Conservation (phyloP, 2,329 filamentous ascomycete species). For the Cladosporium sp. region DNA sequence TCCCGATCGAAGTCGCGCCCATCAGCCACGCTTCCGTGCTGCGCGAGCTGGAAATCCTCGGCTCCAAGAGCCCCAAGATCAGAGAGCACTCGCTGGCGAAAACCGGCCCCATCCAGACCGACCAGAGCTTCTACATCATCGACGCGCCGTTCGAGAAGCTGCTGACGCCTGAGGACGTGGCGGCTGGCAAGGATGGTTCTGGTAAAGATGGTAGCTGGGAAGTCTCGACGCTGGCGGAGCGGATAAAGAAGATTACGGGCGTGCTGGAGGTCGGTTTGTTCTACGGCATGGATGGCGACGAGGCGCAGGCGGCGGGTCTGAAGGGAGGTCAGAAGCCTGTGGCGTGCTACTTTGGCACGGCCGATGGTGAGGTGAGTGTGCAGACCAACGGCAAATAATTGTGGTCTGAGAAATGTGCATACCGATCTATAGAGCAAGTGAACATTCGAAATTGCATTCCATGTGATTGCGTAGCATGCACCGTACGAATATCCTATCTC, state of each 20-base stretch:
- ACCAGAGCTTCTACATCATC: conserved; percentile 86
- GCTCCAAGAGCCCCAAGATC: conserved; percentile 69
- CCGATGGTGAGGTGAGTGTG: conserved; percentile 55
- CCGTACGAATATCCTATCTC: not conserved
- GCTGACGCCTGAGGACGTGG: conserved; percentile 62
- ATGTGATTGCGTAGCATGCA: not conserved
- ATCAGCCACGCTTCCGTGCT: conserved; percentile 79
- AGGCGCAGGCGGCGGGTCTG: conserved; percentile 61
- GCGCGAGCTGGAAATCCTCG: conserved; percentile 69
- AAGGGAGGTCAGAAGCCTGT: conserved; percentile 85
- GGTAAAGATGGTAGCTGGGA: conserved; percentile 70
- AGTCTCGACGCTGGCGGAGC: conserved; percentile 70
- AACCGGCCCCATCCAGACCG: conserved; percentile 80
- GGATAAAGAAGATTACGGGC: conserved; percentile 79
- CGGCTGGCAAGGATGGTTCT: conserved; percentile 41
- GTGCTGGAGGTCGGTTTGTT: conserved; percentile 94
- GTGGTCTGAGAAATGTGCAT: not conserved
- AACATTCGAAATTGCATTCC: not conserved
- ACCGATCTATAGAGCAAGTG: not conserved
- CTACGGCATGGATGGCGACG: conserved; percentile 73
- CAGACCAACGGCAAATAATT: conserved; percentile 19
- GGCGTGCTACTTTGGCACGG: conserved; percentile 92
- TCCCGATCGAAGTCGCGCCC: conserved; percentile 93
- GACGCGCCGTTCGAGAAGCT: conserved; percentile 83
- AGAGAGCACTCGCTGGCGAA: conserved; percentile 74